Evolutionary conservation across 2,329 filamentous ascomycete genomes (phyloP).

Genomic region (Diaporthe citri): DNA sequence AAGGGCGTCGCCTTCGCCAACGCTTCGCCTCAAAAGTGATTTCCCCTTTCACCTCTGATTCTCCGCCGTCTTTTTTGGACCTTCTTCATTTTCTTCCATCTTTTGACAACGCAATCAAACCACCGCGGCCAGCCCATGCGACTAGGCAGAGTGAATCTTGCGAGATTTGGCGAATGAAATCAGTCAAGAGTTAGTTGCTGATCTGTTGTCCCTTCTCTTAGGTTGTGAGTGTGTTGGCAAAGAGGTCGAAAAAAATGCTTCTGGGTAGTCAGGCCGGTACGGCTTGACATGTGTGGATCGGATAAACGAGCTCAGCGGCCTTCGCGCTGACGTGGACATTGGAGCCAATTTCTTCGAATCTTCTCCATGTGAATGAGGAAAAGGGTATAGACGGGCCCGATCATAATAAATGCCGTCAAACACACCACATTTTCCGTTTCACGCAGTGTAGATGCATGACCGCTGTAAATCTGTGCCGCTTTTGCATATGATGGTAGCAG

Average conservation of each 20-base stretch:
- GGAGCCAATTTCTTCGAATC: slow-evolving; percentile 1
- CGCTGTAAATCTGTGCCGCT: slow-evolving; percentile 17
- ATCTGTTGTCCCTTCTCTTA: slow-evolving; percentile 38
- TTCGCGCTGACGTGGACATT: slow-evolving; percentile 23
- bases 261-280: slow-evolving; percentile 14
- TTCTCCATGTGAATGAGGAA: slow-evolving; percentile 20
- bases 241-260: slow-evolving; percentile 9
- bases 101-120: slow-evolving; percentile 28
- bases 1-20: slow-evolving; percentile 93
- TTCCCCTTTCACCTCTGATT: slow-evolving; percentile 49
- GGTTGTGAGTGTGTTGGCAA: slow-evolving; percentile 38
- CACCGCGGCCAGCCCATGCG: slow-evolving; percentile 31
- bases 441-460: slow-evolving; percentile 27
- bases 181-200: slow-evolving; percentile 35
- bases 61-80: slow-evolving; percentile 41
- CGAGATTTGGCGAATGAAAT: slow-evolving; percentile 34
- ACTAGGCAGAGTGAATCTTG: slow-evolving; percentile 34
- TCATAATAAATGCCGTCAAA: slow-evolving; percentile 36
- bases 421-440: slow-evolving; percentile 20
- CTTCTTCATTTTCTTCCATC: slow-evolving; percentile 43
- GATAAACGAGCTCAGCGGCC: slow-evolving; percentile 28
- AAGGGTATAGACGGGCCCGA: slow-evolving; percentile 38
- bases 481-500: background rate
- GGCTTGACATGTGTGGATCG: slow-evolving; percentile 27
- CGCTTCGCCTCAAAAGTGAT: slow-evolving; percentile 91